These are phyloP conservation scores for Dictyostelium brefeldianum DNA, from an alignment of 78 protist species.

Conservation along the genomic window DNA sequence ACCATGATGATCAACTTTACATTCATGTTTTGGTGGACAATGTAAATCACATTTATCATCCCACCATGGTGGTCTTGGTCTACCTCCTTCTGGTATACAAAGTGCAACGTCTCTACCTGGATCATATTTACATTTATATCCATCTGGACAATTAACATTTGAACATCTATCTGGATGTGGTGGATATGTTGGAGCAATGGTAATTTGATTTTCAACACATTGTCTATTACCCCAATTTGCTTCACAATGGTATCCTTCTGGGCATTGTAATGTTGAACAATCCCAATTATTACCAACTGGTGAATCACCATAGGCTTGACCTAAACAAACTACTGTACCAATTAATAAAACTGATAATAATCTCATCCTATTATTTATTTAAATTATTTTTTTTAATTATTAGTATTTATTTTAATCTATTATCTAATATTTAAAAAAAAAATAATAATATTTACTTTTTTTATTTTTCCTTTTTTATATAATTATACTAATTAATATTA, in stretches of 20 bases:
- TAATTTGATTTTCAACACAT: slow-evolving; percentile 25
- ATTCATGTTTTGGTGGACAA: slow-evolving; percentile 9
- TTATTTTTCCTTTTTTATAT: too few species aligned
- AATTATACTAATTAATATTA: too few species aligned
- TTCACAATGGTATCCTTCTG: slow-evolving; percentile 10
- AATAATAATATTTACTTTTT: too few species aligned
- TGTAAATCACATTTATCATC: not conserved
- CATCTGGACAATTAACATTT: slow-evolving; percentile 9
- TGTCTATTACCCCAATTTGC: not conserved
- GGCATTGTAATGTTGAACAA: not conserved
- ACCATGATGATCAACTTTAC: not conserved
- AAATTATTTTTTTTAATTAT: too few species aligned
- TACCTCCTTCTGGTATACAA: not conserved
- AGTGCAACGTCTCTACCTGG: not conserved
- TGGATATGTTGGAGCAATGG: not conserved
- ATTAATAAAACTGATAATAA: not conserved
- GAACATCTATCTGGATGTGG: not conserved
- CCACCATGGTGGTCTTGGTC: not conserved
- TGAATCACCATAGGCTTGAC: not conserved
- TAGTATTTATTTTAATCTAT: too few species aligned
- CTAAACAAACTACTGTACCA: not conserved
- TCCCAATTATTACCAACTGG: not conserved
- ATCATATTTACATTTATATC: slow-evolving; percentile 2
- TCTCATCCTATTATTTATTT: not conserved
- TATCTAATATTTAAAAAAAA: too few species aligned